Conservation (phyloP, 2,329 filamentous ascomycete genomes). For the Neophaeococcomyces aloes region DNA sequence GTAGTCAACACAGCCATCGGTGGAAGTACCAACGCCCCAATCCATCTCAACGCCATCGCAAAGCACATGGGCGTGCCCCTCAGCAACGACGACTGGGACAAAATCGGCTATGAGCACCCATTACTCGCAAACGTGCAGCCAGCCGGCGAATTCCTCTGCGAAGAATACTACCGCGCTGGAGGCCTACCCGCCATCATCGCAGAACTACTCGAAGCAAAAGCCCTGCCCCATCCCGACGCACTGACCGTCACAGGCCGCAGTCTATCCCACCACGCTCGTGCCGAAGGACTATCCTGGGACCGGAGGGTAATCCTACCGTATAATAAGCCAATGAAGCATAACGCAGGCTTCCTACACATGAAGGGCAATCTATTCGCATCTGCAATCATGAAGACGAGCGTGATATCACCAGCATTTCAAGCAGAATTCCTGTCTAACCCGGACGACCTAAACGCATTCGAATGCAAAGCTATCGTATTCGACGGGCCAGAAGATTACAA, state of each 20-base stretch:
- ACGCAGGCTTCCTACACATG: conserved; percentile 44
- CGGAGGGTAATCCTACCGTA: conserved; percentile 38
- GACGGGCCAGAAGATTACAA: conserved; percentile 44
- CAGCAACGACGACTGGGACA: conserved; percentile 45
- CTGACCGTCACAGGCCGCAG: conserved; percentile 41
- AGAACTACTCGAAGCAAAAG: conserved; percentile 41
- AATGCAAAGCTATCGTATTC: conserved; percentile 39
- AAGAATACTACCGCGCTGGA: conserved; percentile 46
- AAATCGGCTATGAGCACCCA: conserved; percentile 40
- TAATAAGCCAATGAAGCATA: conserved; percentile 35
- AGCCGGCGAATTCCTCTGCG: conserved; percentile 42
- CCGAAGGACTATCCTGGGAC: conserved; percentile 40
- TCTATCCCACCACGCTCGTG: conserved; percentile 31
- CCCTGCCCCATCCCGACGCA: conserved; percentile 32
- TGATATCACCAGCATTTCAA: conserved; percentile 38
- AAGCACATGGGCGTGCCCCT: conserved; percentile 44
- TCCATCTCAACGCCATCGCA: conserved; percentile 46
- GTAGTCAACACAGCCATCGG: conserved; percentile 46
- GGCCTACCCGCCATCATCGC: conserved; percentile 45
- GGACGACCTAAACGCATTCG: conserved; percentile 39
- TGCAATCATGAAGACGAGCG: conserved; percentile 45
- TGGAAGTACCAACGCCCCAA: conserved; percentile 47
- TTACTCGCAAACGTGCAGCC: conserved; percentile 47
- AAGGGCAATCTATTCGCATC: conserved; percentile 41
- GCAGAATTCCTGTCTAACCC: conserved; percentile 37